These are phyloP conservation scores for Candida sonorensis DNA, from an alignment of 805 yeast genomes.

Conservation along the genomic window DNA sequence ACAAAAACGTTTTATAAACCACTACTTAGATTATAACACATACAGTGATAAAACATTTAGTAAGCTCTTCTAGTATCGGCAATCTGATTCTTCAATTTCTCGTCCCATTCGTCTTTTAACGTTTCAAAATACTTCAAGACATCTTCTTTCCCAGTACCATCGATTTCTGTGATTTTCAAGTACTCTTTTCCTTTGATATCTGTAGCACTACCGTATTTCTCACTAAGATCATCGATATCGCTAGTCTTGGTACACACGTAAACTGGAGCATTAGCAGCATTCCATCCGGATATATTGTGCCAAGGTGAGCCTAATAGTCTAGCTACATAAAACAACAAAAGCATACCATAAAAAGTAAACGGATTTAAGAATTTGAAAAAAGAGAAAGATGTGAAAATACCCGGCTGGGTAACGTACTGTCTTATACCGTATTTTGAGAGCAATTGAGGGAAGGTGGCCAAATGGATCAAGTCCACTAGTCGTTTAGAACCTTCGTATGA, in stretches of 20 bases:
- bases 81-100: constrained; percentile 66
- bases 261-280: constrained; percentile 83
- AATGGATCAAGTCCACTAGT: constrained; percentile 74
- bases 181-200: constrained; percentile 58
- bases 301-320: constrained; percentile 78
- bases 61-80: constrained; percentile 21
- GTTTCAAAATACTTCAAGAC: constrained; percentile 57
- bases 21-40: no score
- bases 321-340: constrained; percentile 74
- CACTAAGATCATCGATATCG: constrained; percentile 37
- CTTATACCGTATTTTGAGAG: constrained; percentile 43
- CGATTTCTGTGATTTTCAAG: constrained; percentile 49
- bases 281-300: constrained; percentile 85
- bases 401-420: constrained; percentile 87
- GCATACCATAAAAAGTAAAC: constrained; percentile 81
- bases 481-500: constrained; percentile 93
- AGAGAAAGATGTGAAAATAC: constrained; percentile 81
- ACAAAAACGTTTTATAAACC: no score
- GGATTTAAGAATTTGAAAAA: constrained; percentile 70
- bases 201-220: constrained; percentile 71
- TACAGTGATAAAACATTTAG: neutral
- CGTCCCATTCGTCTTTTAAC: constrained; percentile 66
- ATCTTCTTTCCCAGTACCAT: constrained; percentile 57
- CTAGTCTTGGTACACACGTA: constrained; percentile 53
- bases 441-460: constrained; percentile 55